Evolutionary conservation across 345 rosid species (phyloP).

Genomic region (Populus davidiana): DNA sequence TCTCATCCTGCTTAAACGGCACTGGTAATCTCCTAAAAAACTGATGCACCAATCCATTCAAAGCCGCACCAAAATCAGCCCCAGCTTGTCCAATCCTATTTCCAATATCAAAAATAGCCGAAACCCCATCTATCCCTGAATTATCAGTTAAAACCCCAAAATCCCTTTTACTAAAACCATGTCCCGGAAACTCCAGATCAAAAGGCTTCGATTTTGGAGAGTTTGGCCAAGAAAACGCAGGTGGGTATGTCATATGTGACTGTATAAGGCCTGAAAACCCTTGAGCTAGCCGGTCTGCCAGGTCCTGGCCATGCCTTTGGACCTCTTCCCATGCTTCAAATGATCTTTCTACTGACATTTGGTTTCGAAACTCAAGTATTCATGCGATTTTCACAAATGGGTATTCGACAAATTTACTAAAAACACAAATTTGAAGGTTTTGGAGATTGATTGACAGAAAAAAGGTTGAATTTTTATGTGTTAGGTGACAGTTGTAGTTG

Average conservation of each 20-base stretch:
- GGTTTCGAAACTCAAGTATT: neutral
- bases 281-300: conserved; percentile 84
- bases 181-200: conserved; percentile 63
- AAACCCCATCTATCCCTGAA: conserved; percentile 55
- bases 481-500: neutral
- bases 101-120: conserved; percentile 69
- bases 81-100: conserved; percentile 85
- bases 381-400: conserved; percentile 2
- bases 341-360: conserved; percentile 84
- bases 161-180: conserved; percentile 42
- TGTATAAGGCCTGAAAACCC: conserved; percentile 83
- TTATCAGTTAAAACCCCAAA: conserved; percentile 41
- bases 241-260: conserved; percentile 58
- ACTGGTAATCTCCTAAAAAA: conserved; percentile 67
- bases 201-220: conserved; percentile 56
- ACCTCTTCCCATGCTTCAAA: conserved; percentile 98
- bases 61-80: conserved; percentile 71
- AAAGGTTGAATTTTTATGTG: neutral
- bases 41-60: conserved; percentile 76
- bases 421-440: neutral
- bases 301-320: conserved; percentile 87
- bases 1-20: conserved; percentile 62
- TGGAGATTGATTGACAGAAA: neutral
- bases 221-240: conserved; percentile 66
- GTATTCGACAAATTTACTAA: conserved; percentile 8